Conservation (phyloP, 495 filamentous ascomycete genomes). For the Penicillium tannophilum region DNA sequence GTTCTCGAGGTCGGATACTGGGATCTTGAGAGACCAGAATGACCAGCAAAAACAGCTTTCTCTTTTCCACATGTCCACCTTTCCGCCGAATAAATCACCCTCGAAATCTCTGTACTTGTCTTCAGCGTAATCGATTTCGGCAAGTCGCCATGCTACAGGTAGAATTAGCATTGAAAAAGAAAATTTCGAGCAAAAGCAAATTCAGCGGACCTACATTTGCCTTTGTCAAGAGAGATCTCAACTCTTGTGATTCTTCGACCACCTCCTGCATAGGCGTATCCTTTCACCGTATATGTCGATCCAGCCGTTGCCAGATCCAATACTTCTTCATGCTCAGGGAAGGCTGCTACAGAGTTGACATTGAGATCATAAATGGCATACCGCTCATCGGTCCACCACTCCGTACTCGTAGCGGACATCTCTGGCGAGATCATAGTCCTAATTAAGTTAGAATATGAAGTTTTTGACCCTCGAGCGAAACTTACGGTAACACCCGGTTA, state of each 20-base stretch:
- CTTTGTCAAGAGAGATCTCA: slow-evolving; percentile 77
- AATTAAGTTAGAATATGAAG: slow-evolving; percentile 12
- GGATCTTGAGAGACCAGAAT: slow-evolving; percentile 83
- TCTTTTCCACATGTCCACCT: slow-evolving; percentile 78
- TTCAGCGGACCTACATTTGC: slow-evolving; percentile 17
- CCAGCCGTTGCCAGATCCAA: slow-evolving; percentile 53
- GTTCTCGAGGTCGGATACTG: slow-evolving; percentile 59
- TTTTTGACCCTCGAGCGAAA: neutral
- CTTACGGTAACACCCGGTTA: slow-evolving; percentile 80
- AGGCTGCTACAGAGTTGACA: slow-evolving; percentile 81
- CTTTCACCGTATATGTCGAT: slow-evolving; percentile 64
- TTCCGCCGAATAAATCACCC: slow-evolving; percentile 72
- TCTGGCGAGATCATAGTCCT: slow-evolving; percentile 83
- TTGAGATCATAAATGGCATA: slow-evolving; percentile 96
- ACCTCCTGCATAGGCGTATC: slow-evolving; percentile 90
- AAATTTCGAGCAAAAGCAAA: neutral
- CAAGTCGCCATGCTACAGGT: slow-evolving; percentile 71
- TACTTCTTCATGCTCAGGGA: slow-evolving; percentile 79
- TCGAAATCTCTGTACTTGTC: slow-evolving; percentile 77
- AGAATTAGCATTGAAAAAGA: slow-evolving; percentile 18
- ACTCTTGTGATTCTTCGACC: slow-evolving; percentile 83
- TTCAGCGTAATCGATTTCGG: slow-evolving; percentile 81
- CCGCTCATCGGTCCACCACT: slow-evolving; percentile 87
- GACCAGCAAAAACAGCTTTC: slow-evolving; percentile 92
- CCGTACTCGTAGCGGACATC: slow-evolving; percentile 69